phyloP scores from a whole-genome alignment of 2,329 filamentous ascomycete genomes.

The Microsporum canis region DNA sequence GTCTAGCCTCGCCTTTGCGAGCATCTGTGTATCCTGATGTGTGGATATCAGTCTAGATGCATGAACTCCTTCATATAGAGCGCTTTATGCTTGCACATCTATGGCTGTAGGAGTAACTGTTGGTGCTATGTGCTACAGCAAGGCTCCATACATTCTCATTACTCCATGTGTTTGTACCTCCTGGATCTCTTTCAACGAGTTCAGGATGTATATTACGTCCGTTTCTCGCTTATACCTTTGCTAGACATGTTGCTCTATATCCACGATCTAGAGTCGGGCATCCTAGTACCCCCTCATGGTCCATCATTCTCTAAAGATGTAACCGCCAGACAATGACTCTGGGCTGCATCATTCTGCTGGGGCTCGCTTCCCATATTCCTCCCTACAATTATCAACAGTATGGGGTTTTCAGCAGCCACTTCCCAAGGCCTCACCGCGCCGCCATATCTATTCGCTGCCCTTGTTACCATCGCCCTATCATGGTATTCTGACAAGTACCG shows the following conservation, averaged over 20 bases:
- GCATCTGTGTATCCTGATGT: neutral
- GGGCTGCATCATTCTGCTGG: constrained; percentile 54
- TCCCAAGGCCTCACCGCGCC: constrained; percentile 63
- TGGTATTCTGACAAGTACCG: constrained; percentile 54
- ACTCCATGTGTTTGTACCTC: too few relatives aligned
- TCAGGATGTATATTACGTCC: too few relatives aligned
- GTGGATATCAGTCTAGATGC: neutral
- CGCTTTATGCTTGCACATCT: neutral
- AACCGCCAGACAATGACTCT: constrained; percentile 32
- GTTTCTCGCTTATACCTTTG: too few relatives aligned
- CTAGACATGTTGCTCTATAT: too few relatives aligned
- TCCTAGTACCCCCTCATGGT: neutral
- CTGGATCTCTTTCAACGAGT: too few relatives aligned
- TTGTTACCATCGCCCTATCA: constrained; percentile 50
- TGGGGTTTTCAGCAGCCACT: constrained; percentile 57
- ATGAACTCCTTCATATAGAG: neutral
- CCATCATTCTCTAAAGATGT: neutral
- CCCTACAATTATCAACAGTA: constrained; percentile 50
- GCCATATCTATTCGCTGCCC: constrained; percentile 56
- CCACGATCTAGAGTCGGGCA: neutral
- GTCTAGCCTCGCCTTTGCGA: neutral
- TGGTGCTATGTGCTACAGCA: neutral
- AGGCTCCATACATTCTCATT: too few relatives aligned
- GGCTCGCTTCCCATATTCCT: constrained; percentile 55
- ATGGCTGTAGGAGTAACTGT: neutral